Conservation (phyloP, 2,329 filamentous ascomycete genomes). For the Scopulariopsis brevicaulis region DNA sequence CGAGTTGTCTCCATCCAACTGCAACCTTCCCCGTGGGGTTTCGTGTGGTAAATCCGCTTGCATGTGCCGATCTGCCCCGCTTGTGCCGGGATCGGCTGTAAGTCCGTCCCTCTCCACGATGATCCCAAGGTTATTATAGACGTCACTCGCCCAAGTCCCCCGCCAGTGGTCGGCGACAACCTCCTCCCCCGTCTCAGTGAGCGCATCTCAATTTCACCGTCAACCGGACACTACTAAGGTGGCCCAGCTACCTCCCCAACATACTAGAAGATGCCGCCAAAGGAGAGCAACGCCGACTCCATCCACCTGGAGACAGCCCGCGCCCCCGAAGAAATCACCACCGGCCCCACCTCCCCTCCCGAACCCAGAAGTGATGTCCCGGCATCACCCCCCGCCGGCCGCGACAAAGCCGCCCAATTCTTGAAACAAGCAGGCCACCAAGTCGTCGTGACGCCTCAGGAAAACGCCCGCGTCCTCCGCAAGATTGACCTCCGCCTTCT, state of each 20-base stretch:
- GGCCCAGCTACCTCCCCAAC: not conserved
- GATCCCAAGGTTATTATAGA: not conserved
- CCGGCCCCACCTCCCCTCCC: too few relatives aligned
- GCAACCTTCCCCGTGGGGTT: not conserved
- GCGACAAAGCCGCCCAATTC: slow-evolving; percentile 36
- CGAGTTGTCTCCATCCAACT: not conserved
- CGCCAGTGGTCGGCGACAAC: too few relatives aligned
- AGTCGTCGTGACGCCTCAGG: slow-evolving; percentile 35
- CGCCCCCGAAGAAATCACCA: not conserved
- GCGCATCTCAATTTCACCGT: too few relatives aligned
- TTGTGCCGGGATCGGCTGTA: not conserved
- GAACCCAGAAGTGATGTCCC: not conserved
- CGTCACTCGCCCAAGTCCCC: not conserved
- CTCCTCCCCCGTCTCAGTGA: too few relatives aligned
- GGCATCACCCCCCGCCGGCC: not conserved
- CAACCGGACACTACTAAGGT: too few relatives aligned
- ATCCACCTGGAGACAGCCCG: slow-evolving; percentile 1
- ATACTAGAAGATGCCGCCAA: not conserved
- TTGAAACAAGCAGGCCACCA: slow-evolving; percentile 30
- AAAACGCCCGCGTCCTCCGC: slow-evolving; percentile 30
- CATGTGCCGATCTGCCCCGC: not conserved
- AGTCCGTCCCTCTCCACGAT: not conserved
- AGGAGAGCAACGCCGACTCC: slow-evolving; percentile 4
- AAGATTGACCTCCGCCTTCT: slow-evolving; percentile 18
- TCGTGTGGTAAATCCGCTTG: too few relatives aligned